Conservation (phyloP, 768 basidiomycete species). For the Nidularia sp. region DNA sequence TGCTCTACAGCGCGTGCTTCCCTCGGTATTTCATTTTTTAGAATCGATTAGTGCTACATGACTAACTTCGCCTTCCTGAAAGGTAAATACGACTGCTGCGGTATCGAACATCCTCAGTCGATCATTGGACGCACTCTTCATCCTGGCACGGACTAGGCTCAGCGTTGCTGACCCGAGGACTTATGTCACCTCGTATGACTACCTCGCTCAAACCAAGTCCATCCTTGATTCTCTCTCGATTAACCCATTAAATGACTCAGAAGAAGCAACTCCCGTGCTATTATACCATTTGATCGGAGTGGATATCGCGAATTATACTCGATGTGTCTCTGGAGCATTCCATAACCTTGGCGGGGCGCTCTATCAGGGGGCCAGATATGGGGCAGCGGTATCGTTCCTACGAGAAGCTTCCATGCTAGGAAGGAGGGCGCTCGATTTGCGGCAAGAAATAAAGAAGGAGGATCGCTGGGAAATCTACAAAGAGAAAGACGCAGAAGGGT, state of each 20-base stretch:
- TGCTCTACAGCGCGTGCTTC: neutral
- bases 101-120: constrained; percentile 31
- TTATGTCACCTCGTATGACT: constrained; percentile 39
- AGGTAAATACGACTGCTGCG: neutral
- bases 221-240: constrained; percentile 23
- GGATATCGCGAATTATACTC: constrained; percentile 49
- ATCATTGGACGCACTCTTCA: constrained; percentile 52
- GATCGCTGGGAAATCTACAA: constrained; percentile 3
- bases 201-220: constrained; percentile 38
- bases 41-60: too few species aligned
- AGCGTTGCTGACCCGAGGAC: constrained; percentile 36
- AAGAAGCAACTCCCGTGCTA: too few species aligned
- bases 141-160: constrained; percentile 43
- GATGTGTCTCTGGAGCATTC: constrained; percentile 70
- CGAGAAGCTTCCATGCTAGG: constrained; percentile 57
- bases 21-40: neutral
- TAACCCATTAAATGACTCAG: too few species aligned
- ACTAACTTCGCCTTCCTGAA: too few species aligned
- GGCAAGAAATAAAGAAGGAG: constrained; percentile 5
- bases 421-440: constrained; percentile 34
- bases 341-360: constrained; percentile 68
- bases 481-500: constrained; percentile 35
- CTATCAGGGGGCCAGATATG: constrained; percentile 60
- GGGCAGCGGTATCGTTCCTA: constrained; percentile 65
- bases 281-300: constrained; percentile 8